phyloP scores from a whole-genome alignment of 2,329 filamentous ascomycete species.

The Botrytis porri region DNA sequence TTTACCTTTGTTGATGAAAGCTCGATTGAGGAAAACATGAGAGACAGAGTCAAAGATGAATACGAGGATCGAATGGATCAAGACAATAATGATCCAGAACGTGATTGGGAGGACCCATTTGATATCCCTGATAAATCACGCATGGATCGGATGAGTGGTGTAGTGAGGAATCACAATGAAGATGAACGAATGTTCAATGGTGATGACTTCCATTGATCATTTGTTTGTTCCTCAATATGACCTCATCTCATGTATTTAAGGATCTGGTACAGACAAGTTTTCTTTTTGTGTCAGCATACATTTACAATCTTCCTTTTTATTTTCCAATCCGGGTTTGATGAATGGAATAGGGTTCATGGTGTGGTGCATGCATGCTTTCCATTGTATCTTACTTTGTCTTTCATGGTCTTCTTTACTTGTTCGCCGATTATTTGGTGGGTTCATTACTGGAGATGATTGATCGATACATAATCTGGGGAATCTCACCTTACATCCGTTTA shows the following conservation, averaged over 20 bases:
- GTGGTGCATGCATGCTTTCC: constrained; percentile 10
- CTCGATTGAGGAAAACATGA: constrained; percentile 83
- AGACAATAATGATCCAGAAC: constrained; percentile 47
- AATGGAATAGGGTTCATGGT: background rate
- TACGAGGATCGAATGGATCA: constrained; percentile 60
- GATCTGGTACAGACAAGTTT: background rate
- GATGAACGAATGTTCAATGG: constrained; percentile 58
- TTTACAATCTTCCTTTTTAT: constrained; percentile 10
- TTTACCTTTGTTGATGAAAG: constrained; percentile 99
- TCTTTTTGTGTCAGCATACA: constrained; percentile 9
- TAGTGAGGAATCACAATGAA: constrained; percentile 57
- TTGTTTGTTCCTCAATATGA: constrained; percentile 14
- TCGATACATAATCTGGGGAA: background rate
- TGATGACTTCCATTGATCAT: constrained; percentile 62
- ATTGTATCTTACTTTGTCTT: constrained; percentile 1
- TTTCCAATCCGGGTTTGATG: background rate
- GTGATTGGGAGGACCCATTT: constrained; percentile 38
- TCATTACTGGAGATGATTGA: constrained; percentile 1
- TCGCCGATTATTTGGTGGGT: background rate
- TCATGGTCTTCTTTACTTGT: constrained; percentile 3
- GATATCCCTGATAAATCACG: constrained; percentile 47
- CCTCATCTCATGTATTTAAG: constrained; percentile 18
- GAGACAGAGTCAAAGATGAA: constrained; percentile 48
- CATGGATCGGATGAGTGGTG: constrained; percentile 61
- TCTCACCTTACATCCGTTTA: background rate